Base-by-base conservation (phyloP, 176 grass and related monocot species). In the Bonia amplexicaulis region DNA sequence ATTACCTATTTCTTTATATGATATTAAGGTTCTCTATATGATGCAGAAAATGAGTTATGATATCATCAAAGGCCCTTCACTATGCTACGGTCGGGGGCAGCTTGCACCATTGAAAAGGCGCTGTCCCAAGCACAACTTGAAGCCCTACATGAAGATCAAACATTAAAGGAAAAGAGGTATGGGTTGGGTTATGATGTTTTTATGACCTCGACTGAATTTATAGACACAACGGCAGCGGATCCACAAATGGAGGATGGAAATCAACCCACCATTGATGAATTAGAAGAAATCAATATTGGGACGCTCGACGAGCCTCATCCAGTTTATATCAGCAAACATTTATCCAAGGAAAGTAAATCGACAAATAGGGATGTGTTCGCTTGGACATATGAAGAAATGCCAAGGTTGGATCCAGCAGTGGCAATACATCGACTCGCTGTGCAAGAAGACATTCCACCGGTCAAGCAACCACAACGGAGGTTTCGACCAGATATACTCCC, bases 191-290 rank as follows among this genome's bases (percentile, higher is more conserved):
- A 81, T 57, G n/a, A 81, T 12, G 80, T 82, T 2, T 26, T 19
- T 9, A 72, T 82, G 80, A 60, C 80, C 2, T 82, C 67, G 0
- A 0, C 16, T 1, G 25, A 60, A 1, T 25, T 57, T 9, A 8
- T 71, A 1, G 53, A 71, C 3, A 17, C 23, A 9, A 5, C 3
- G 1, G 0, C 2, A 17, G 16, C 41, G 1, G 37, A 41, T 15
- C 80, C 69, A 6, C 41, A 83, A 62, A 83, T 73, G 41, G 69
- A 73, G 1, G 53, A 82, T 12, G 80, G 37, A 12, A 82, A 82
- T 26, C 65, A 70, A 4, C 79, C 35, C 0, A 81, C 49, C 0
- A 17, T 25, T 2, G 35, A 81, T 19, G 65, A 81, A 1, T 4
- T 81, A 0, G 35, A 81, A 20, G 79, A 82, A 20, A 71, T 59